Conservation (phyloP, 768 basidiomycete species). For the Baorangia bicolor region DNA sequence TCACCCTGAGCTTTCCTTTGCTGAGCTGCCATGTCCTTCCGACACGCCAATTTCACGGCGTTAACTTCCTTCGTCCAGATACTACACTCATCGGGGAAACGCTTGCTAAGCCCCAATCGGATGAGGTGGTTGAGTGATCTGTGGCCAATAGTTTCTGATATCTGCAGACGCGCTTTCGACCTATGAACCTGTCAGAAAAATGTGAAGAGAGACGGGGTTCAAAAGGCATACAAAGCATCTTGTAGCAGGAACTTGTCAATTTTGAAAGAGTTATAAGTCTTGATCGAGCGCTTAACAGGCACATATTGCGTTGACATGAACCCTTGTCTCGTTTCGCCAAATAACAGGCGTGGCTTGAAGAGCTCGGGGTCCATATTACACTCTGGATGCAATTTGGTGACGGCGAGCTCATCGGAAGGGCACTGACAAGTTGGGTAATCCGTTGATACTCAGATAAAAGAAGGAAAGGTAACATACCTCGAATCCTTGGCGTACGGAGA, state of each 20-base stretch:
- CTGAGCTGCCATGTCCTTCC: constrained; percentile 1
- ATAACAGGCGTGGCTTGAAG: constrained; percentile 35
- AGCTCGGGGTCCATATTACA: constrained; percentile 17
- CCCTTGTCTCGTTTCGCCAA: constrained; percentile 44
- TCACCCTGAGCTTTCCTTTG: constrained; percentile 13
- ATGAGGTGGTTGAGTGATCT: constrained; percentile 31
- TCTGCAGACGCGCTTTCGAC: constrained; percentile 23
- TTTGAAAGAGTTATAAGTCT: constrained; percentile 1
- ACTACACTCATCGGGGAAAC: constrained; percentile 25
- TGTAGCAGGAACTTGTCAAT: constrained; percentile 19
- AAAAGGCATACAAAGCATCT: constrained; percentile 22
- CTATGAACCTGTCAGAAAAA: constrained; percentile 15
- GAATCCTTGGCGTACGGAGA: constrained; percentile 45
- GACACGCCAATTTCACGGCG: neutral
- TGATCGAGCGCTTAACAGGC: constrained; percentile 16
- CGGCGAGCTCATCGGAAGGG: constrained; percentile 18
- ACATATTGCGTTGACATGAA: constrained; percentile 36
- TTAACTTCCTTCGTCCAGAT: constrained; percentile 25
- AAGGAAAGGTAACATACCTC: constrained; percentile 29
- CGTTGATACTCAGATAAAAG: neutral
- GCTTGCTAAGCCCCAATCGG: constrained; percentile 30
- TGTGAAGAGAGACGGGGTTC: neutral
- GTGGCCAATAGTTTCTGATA: constrained; percentile 23
- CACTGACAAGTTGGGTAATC: constrained; percentile 2
- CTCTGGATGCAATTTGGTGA: constrained; percentile 20